Conservation (phyloP, 768 basidiomycete genomes). For the Ramaria rubella region DNA sequence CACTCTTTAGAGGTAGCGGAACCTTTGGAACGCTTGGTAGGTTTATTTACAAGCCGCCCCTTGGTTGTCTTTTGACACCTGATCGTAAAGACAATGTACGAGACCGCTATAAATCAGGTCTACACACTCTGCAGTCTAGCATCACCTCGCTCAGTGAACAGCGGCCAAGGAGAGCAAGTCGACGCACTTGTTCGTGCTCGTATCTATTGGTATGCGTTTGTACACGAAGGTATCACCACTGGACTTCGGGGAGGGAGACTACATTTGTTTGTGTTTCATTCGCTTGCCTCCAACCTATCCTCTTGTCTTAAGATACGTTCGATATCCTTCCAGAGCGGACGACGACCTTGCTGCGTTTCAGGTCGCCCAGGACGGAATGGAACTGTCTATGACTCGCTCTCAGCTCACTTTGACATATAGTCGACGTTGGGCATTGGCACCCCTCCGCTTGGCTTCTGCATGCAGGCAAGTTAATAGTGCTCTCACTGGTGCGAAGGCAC, state of each 20-base stretch:
- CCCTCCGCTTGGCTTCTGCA: constrained; percentile 66
- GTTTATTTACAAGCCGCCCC: constrained; percentile 6
- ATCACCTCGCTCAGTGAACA: constrained; percentile 38
- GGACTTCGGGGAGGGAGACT: constrained; percentile 83
- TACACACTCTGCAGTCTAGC: constrained; percentile 63
- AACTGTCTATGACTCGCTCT: constrained; percentile 26
- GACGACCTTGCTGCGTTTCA: constrained; percentile 77
- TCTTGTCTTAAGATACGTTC: neutral
- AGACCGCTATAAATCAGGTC: constrained; percentile 76
- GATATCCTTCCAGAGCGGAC: constrained; percentile 42
- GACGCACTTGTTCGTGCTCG: constrained; percentile 60
- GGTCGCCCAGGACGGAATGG: constrained; percentile 40
- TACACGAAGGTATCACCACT: constrained; percentile 76
- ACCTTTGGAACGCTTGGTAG: constrained; percentile 39
- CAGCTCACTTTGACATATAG: constrained; percentile 46
- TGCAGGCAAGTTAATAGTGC: constrained; percentile 74
- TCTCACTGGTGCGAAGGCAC: constrained; percentile 73
- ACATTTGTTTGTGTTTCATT: constrained; percentile 49
- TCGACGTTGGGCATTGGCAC: constrained; percentile 56
- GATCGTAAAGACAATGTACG: constrained; percentile 56
- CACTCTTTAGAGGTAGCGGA: constrained; percentile 37
- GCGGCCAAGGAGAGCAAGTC: constrained; percentile 48
- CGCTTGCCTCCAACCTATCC: neutral
- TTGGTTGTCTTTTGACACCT: neutral
- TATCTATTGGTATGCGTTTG: constrained; percentile 85